Conservation (phyloP, 176 grass and related monocot species). For the Triticum urartu region DNA sequence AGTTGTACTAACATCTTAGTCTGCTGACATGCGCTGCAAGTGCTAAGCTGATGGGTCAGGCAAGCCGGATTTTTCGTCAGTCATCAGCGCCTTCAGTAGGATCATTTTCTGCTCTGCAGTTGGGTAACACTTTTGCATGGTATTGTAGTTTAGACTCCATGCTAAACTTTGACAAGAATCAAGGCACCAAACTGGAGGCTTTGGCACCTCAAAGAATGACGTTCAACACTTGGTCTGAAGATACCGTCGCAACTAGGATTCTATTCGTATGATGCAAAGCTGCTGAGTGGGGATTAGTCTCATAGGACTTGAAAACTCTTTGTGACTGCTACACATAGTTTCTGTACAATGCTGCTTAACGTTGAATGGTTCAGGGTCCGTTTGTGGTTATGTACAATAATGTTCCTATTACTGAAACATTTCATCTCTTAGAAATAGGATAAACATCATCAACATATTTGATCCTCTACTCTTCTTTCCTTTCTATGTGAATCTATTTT, state of each 20-base stretch:
- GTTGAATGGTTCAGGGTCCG: background rate
- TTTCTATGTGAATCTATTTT: too few relatives aligned
- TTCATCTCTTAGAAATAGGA: background rate
- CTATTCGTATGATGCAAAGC: background rate
- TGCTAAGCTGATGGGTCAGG: background rate
- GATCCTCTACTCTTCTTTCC: too few relatives aligned
- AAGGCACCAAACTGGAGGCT: background rate
- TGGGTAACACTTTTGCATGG: background rate
- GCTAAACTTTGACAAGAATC: background rate
- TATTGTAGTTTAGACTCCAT: background rate
- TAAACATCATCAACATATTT: too few relatives aligned
- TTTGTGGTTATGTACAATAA: too few relatives aligned
- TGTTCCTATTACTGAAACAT: too few relatives aligned
- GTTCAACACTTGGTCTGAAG: background rate
- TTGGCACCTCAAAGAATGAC: background rate
- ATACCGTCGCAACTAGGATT: background rate
- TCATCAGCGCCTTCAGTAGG: background rate
- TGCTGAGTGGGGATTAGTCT: background rate
- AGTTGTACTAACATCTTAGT: background rate
- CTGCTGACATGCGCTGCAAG: background rate
- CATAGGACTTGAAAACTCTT: too few relatives aligned
- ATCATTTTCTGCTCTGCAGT: background rate
- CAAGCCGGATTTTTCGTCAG: background rate
- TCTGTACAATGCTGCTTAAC: too few relatives aligned
- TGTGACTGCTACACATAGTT: too few relatives aligned